phyloP scores from a whole-genome alignment of 2,329 filamentous ascomycete species.

The Xylaria multiplex region DNA sequence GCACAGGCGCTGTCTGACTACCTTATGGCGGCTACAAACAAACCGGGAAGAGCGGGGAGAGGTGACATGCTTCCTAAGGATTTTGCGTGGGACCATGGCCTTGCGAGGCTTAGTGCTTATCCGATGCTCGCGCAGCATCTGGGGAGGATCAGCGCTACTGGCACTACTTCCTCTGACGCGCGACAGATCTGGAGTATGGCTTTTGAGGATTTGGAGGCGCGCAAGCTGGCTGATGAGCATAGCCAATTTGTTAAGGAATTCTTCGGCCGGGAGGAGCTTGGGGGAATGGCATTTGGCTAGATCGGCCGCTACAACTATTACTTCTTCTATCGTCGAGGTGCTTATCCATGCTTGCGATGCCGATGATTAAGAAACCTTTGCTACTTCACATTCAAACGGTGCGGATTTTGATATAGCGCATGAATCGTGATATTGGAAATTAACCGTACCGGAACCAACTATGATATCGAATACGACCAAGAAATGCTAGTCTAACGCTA shows the following conservation, averaged over 20 bases:
- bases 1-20: constrained; percentile 41
- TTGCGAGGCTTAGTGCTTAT: constrained; percentile 48
- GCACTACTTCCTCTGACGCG: constrained; percentile 47
- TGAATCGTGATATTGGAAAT: neutral
- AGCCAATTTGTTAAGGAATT: constrained; percentile 40
- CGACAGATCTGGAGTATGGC: constrained; percentile 49
- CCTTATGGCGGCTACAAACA: constrained; percentile 39
- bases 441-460: neutral
- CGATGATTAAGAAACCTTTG: neutral
- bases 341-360: neutral
- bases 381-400: neutral
- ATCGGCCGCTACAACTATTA: neutral
- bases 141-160: constrained; percentile 46
- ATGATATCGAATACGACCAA: neutral
- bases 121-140: constrained; percentile 50
- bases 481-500: neutral
- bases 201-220: constrained; percentile 45
- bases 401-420: neutral
- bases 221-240: constrained; percentile 40
- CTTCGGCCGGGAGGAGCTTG: constrained; percentile 38
- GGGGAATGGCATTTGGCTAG: constrained; percentile 23
- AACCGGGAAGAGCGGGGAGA: constrained; percentile 39
- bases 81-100: constrained; percentile 46
- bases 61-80: constrained; percentile 48
- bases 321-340: neutral